Percentiles rank a stretch among this genome's conserved stretches.
Evolutionary conservation across 352 stramenopile species (phyloP).

Genomic region (Phytophthora boehmeriae): DNA sequence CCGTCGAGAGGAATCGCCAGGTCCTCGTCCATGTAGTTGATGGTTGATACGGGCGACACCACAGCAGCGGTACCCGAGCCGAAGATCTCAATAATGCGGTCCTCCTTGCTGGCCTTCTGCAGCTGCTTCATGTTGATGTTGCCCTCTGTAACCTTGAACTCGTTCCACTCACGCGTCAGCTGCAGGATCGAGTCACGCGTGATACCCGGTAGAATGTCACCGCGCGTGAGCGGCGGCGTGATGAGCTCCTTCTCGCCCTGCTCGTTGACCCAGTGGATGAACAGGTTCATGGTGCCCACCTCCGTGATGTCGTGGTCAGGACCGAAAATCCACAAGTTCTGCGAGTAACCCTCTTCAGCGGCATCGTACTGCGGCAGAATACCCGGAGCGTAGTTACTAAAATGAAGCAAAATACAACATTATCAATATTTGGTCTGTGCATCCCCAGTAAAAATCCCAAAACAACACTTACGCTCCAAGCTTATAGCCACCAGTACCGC

Average conservation of each 20-base stretch:
- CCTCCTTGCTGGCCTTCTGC: conserved; percentile 89
- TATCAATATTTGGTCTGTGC: neutral
- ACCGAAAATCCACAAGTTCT: conserved; percentile 96
- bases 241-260: conserved; percentile 94
- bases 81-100: conserved; percentile 94
- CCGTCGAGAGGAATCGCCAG: conserved; percentile 91
- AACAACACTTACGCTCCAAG: conserved; percentile 73
- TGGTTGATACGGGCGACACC: conserved; percentile 93
- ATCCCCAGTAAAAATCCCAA: neutral
- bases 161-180: conserved; percentile 89
- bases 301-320: conserved; percentile 91
- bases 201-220: conserved; percentile 97
- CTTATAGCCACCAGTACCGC: conserved; percentile 94
- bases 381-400: conserved; percentile 84
- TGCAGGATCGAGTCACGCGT: conserved; percentile 96
- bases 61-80: conserved; percentile 96
- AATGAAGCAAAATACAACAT: neutral
- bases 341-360: conserved; percentile 84
- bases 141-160: conserved; percentile 95
- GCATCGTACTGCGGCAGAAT: conserved; percentile 94
- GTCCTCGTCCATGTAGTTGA: conserved; percentile 95
- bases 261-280: conserved; percentile 96
- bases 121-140: conserved; percentile 96
- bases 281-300: conserved; percentile 98
- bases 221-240: conserved; percentile 93